These are phyloP conservation scores for Solanum etuberosum DNA, from an alignment of 257 asterid genomes.

Conservation along the genomic window DNA sequence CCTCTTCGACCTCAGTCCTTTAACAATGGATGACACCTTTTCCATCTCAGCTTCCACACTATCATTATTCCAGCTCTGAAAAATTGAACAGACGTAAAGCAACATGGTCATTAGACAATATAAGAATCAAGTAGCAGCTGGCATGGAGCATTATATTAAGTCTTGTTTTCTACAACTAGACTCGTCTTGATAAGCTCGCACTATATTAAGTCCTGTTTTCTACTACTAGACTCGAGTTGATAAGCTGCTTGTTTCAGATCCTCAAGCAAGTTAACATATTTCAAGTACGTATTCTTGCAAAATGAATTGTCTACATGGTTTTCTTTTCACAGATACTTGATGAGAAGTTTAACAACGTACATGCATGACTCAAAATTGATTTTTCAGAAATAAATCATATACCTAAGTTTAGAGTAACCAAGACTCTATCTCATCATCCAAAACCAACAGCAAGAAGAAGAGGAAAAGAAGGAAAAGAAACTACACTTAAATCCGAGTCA, in stretches of 20 bases:
- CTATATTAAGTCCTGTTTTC: not conserved
- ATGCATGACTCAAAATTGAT: not conserved
- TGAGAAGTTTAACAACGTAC: not conserved
- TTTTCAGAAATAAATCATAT: not conserved
- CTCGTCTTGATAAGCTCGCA: not conserved
- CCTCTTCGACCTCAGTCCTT: slow-evolving; percentile 66
- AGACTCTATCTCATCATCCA: not conserved
- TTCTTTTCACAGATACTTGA: not conserved
- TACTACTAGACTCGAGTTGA: not conserved
- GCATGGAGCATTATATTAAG: not conserved
- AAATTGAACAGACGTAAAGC: not conserved
- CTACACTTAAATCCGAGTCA: not conserved
- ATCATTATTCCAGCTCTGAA: slow-evolving; percentile 72
- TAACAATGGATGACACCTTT: slow-evolving; percentile 49
- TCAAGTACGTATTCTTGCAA: not conserved
- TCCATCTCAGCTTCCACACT: slow-evolving; percentile 70
- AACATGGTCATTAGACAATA: not conserved
- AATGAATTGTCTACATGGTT: not conserved
- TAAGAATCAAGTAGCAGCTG: not conserved
- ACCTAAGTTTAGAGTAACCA: not conserved
- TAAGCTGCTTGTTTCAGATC: not conserved
- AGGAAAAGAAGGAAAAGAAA: not conserved
- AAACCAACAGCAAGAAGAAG: not conserved
- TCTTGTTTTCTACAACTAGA: not conserved
- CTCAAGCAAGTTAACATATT: not conserved